Evolutionary conservation across 2,329 filamentous ascomycete species (phyloP).

Genomic region (Lasiodiplodia theobromae): DNA sequence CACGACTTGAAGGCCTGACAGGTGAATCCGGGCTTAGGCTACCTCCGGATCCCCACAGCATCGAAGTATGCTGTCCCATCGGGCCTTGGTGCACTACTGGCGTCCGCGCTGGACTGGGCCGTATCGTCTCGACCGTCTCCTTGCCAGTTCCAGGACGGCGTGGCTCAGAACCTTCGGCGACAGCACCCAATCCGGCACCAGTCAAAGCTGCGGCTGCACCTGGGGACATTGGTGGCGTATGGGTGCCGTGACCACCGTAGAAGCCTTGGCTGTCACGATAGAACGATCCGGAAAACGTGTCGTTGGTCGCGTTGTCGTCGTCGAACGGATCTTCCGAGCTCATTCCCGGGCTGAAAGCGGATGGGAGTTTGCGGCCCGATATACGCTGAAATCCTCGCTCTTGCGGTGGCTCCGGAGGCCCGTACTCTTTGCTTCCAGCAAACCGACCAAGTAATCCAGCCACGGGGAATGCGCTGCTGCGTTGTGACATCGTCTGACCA

Average conservation of each 20-base stretch:
- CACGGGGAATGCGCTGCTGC: slow-evolving; percentile 48
- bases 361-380: slow-evolving; percentile 57
- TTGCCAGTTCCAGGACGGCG: slow-evolving; percentile 29
- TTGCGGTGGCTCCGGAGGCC: slow-evolving; percentile 29
- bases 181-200: slow-evolving; percentile 28
- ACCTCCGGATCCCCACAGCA: slow-evolving; percentile 15
- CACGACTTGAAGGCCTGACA: slow-evolving; percentile 39
- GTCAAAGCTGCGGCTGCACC: slow-evolving; percentile 24
- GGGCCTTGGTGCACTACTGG: slow-evolving; percentile 61
- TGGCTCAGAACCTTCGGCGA: slow-evolving; percentile 37
- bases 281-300: slow-evolving; percentile 48
- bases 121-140: slow-evolving; percentile 35
- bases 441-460: slow-evolving; percentile 48
- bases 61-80: slow-evolving; percentile 33
- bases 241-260: slow-evolving; percentile 47
- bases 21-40: slow-evolving; percentile 48
- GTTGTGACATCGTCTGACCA: slow-evolving; percentile 50
- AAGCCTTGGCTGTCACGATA: slow-evolving; percentile 54
- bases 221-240: slow-evolving; percentile 30
- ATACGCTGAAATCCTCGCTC: slow-evolving; percentile 57
- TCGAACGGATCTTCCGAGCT: slow-evolving; percentile 40
- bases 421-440: slow-evolving; percentile 48
- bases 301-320: slow-evolving; percentile 39
- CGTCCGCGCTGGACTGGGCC: slow-evolving; percentile 69
- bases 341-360: slow-evolving; percentile 57